Base-by-base conservation (phyloP, 2,329 filamentous ascomycete genomes). In the Pseudocercospora fijiensis region DNA sequence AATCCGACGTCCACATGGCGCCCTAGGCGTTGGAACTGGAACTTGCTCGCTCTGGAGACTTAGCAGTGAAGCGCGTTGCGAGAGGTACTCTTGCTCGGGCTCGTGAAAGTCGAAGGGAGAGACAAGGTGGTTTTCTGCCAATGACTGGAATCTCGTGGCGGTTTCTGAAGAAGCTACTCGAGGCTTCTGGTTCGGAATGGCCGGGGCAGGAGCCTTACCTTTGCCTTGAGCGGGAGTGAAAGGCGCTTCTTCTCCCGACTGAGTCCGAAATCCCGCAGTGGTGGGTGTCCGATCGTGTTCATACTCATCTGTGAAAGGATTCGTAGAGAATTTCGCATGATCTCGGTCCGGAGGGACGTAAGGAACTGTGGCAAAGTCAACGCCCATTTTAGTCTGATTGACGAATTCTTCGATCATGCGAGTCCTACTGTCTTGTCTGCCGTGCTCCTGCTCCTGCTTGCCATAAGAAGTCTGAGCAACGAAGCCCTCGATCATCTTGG, bases 241-340 rank as follows among this genome's bases (percentile, higher is more conserved):
- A 16, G 37, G 37, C 37, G 37, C 16, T 2, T 41, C 4, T 18
- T 7, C 4, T 41, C 37, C 16, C 7, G 37, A n/a, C 37, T 18
- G 37, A 16, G 37, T 37, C 1, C 13, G 33, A n/a, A n/a, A 37
- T 1, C 37, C 37, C 5, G 37, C 16, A 41, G 37, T 41, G 11
- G 45, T 59, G 5, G 37, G 18, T 2, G 59, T 56, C 1, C 16
- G 37, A 27, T 27, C 27, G 8, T 22, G 28, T 5, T 7, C n/a
- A 37, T 45, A 9, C 37, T 49, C 57, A 13, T 60, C 57, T 9
- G 49, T 51, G 18, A 57, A 60, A 20, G 57, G 57, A 13, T 60
- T 53, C 24, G 33, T 41, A 51, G 37, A 52, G 30, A 9, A 33
- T 20, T 10, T 22, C 6, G 16, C n/a, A 18, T 61, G 20, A 3